Conservation (phyloP, 2,329 filamentous ascomycete species). For the Nothophaeocryptopus gaeumannii region DNA sequence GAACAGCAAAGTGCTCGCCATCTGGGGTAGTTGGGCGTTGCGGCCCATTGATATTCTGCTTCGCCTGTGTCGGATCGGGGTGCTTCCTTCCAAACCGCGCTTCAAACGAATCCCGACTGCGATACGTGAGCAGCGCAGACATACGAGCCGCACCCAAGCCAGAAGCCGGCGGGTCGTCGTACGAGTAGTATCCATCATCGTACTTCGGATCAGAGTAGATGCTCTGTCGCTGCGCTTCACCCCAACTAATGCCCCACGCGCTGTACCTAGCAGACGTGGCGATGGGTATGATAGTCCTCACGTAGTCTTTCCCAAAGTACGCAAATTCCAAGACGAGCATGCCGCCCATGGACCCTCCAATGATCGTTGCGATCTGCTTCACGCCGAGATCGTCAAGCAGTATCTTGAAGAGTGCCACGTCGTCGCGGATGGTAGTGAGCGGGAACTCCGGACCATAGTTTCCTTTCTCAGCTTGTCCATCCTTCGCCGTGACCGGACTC, state of each 20-base stretch:
- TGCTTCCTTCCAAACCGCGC: constrained; percentile 90
- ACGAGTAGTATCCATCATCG: constrained; percentile 91
- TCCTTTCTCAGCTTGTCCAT: constrained; percentile 70
- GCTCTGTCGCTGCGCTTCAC: constrained; percentile 81
- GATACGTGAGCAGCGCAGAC: constrained; percentile 92
- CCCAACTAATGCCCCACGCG: constrained; percentile 89
- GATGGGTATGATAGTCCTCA: constrained; percentile 76
- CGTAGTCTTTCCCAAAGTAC: constrained; percentile 84
- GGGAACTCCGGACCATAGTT: constrained; percentile 95
- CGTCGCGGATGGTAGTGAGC: constrained; percentile 89
- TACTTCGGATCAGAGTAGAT: constrained; percentile 99
- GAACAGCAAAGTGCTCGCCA: constrained; percentile 51
- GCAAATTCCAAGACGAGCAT: constrained; percentile 92
- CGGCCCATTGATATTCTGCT: constrained; percentile 73
- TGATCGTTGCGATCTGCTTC: constrained; percentile 70
- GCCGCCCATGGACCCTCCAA: constrained; percentile 82
- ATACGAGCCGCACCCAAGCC: constrained; percentile 93
- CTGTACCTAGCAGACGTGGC: constrained; percentile 82
- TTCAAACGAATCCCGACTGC: constrained; percentile 95
- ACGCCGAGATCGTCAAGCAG: constrained; percentile 78
- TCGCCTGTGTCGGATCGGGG: constrained; percentile 71
- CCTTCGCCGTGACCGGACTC: constrained; percentile 84
- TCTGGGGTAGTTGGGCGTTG: constrained; percentile 46
- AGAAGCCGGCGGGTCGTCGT: constrained; percentile 78
- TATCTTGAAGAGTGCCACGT: constrained; percentile 82